phyloP scores from a whole-genome alignment of 164 flowering plant species.

The Vitis rotundifolia region DNA sequence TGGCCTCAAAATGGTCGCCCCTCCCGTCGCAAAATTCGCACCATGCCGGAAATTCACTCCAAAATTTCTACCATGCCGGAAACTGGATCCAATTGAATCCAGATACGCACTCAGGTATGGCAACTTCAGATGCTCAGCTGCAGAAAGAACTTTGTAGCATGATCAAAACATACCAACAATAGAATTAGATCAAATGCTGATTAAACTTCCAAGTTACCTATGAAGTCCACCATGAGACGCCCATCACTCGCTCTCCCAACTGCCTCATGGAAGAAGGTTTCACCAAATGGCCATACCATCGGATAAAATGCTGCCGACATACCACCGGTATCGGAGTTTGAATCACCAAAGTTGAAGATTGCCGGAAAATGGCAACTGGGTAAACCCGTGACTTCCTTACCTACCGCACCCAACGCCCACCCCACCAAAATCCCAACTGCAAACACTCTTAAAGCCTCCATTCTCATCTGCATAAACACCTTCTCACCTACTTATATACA shows the following conservation, averaged over 20 bases:
- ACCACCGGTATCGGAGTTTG: constrained; percentile 73
- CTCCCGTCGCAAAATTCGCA: constrained; percentile 55
- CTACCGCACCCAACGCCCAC: no score
- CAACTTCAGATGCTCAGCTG: constrained; percentile 40
- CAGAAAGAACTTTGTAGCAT: neutral
- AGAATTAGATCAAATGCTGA: neutral
- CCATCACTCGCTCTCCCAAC: constrained; percentile 61
- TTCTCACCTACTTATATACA: no score
- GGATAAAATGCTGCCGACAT: constrained; percentile 50
- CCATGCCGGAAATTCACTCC: constrained; percentile 37
- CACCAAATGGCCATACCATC: constrained; percentile 38
- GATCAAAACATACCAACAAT: no score
- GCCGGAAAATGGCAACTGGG: constrained; percentile 49
- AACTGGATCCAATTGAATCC: constrained; percentile 35
- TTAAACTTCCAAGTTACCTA: constrained; percentile 34
- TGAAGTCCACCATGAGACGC: constrained; percentile 62
- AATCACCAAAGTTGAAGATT: constrained; percentile 57
- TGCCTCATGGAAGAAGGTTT: constrained; percentile 46
- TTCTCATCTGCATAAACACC: no score
- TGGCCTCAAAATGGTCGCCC: constrained; percentile 44
- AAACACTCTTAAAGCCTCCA: no score
- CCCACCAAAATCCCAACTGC: no score
- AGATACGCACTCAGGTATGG: constrained; percentile 47
- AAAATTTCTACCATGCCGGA: no score
- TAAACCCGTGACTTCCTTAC: neutral